Evolutionary conservation across 176 grass and related monocot genomes (phyloP).

Genomic region (Miscanthus lutarioriparius): DNA sequence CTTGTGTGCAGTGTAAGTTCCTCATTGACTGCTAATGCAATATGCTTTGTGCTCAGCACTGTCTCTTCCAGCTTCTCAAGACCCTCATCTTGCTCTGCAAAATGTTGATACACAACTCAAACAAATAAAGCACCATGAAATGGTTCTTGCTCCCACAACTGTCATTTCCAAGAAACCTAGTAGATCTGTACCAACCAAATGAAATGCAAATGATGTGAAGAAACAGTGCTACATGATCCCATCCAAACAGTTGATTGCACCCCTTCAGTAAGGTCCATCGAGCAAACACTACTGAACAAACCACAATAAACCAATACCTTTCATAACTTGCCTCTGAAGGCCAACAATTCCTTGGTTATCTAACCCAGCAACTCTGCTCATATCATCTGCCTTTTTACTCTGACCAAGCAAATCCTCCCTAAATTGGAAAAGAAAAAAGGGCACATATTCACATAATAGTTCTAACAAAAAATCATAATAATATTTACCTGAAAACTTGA

Average conservation of each 20-base stretch:
- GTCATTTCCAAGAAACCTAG: background rate
- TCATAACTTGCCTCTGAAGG: constrained; percentile 96
- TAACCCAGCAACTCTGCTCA: constrained; percentile 80
- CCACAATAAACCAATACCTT: constrained; percentile 49
- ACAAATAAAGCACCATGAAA: background rate
- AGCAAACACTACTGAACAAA: background rate
- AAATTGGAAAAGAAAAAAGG: background rate
- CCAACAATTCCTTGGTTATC: constrained; percentile 94
- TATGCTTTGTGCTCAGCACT: constrained; percentile 94
- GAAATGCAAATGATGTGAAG: constrained; percentile 5
- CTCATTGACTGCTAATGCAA: constrained; percentile 96
- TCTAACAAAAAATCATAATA: constrained; percentile 10
- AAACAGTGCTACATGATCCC: background rate
- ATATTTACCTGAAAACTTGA: background rate
- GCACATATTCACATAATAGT: constrained; percentile 14
- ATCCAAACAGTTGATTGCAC: background rate
- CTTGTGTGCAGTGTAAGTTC: constrained; percentile 88
- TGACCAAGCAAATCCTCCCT: constrained; percentile 94
- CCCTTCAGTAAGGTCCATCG: background rate
- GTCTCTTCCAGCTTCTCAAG: constrained; percentile 92
- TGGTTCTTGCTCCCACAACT: background rate
- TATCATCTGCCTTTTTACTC: constrained; percentile 72
- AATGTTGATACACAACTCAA: background rate
- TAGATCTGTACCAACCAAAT: background rate
- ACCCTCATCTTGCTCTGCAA: constrained; percentile 90